These are phyloP conservation scores for Trapa bicornis DNA, from an alignment of 345 rosid species.

Conservation along the genomic window DNA sequence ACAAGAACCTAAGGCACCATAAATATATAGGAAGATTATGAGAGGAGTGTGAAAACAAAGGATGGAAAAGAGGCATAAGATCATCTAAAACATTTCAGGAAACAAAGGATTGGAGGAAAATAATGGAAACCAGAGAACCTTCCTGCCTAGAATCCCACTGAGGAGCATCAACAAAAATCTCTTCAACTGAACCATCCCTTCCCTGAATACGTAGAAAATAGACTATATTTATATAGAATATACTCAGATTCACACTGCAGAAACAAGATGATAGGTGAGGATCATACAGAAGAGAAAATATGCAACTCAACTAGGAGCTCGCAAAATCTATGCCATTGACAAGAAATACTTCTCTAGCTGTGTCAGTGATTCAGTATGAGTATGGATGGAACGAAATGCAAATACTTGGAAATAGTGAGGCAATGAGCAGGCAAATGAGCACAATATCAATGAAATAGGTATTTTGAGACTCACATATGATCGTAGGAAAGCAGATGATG, in stretches of 20 bases:
- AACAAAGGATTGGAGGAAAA: constrained; percentile 22
- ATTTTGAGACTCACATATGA: constrained; percentile 39
- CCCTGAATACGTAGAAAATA: constrained; percentile 30
- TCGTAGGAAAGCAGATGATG: constrained; percentile 52
- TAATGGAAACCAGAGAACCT: constrained; percentile 33
- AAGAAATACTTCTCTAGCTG: neutral
- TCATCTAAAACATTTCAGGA: constrained; percentile 55
- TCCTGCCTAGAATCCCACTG: constrained; percentile 48
- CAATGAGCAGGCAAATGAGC: neutral
- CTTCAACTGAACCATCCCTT: constrained; percentile 45
- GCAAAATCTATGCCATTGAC: neutral
- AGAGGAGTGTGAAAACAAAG: neutral
- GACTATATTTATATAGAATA: neutral
- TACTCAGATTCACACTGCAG: neutral
- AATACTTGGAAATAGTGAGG: neutral
- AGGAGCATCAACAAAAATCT: constrained; percentile 37
- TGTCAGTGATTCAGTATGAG: neutral
- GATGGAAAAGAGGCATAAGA: neutral
- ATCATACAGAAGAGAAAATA: neutral
- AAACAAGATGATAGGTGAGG: neutral
- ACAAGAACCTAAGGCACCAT: neutral
- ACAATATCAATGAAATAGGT: constrained; percentile 2
- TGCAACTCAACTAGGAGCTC: neutral
- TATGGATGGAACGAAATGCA: neutral
- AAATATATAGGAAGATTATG: neutral